Percentiles rank a stretch among this genome's conserved stretches.
Evolutionary conservation across 2,329 filamentous ascomycete genomes (phyloP).

Genomic region (Volutella citrinella): DNA sequence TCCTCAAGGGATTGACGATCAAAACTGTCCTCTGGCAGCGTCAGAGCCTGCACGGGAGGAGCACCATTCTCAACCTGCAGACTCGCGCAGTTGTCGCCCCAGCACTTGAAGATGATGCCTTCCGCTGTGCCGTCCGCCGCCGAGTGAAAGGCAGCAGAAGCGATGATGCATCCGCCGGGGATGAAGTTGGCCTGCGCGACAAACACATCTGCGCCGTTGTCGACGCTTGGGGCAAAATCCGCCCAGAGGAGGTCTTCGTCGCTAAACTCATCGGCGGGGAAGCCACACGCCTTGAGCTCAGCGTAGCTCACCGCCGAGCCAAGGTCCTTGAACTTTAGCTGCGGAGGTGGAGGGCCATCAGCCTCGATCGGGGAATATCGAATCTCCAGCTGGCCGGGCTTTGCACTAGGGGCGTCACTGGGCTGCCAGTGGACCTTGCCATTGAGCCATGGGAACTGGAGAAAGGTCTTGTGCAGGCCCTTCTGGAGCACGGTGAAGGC

Average conservation of each 20-base stretch:
- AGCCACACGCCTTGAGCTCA: not conserved
- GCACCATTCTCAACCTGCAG: no score
- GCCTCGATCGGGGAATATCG: not conserved
- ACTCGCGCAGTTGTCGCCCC: not conserved
- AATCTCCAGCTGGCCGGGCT: not conserved
- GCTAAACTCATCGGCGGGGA: not conserved
- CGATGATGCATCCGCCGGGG: not conserved
- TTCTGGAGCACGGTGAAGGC: not conserved
- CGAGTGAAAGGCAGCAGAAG: not conserved
- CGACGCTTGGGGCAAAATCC: not conserved
- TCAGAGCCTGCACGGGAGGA: not conserved
- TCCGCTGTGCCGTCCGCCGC: not conserved
- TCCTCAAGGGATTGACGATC: not conserved
- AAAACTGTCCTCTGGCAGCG: not conserved
- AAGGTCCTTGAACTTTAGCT: not conserved
- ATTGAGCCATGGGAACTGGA: not conserved
- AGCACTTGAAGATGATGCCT: not conserved
- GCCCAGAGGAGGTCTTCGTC: not conserved
- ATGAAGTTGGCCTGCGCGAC: not conserved
- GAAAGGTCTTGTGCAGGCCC: not conserved
- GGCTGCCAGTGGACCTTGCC: not conserved
- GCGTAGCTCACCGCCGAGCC: not conserved
- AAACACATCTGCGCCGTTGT: not conserved
- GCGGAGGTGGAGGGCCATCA: not conserved
- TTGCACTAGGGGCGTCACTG: not conserved